Percentiles rank a stretch among this genome's conserved stretches.
phyloP scores from a whole-genome alignment of 768 basidiomycete genomes.

The Phlegmacium glaucopus region DNA sequence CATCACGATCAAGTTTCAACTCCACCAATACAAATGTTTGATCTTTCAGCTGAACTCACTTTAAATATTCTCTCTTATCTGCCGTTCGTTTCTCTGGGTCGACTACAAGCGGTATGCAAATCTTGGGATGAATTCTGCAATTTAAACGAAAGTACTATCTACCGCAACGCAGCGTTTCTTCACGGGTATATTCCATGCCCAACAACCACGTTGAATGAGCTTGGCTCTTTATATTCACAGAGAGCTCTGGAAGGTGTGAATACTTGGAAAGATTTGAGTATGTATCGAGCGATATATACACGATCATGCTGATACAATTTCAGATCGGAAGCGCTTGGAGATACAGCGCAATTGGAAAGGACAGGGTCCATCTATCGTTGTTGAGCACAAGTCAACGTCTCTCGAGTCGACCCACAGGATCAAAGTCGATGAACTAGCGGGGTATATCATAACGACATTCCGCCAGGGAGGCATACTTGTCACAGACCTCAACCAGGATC shows the following conservation, averaged over 20 bases:
- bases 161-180: conserved; percentile 50
- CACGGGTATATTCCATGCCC: conserved; percentile 43
- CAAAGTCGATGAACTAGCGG: conserved; percentile 66
- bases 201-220: conserved; percentile 9
- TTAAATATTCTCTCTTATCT: conserved; percentile 14
- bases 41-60: conserved; percentile 12
- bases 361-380: conserved; percentile 37
- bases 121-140: conserved; percentile 45
- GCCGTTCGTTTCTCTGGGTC: conserved; percentile 6
- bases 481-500: conserved; percentile 45
- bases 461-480: conserved; percentile 55
- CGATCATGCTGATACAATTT: conserved; percentile 22
- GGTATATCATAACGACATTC: conserved; percentile 58
- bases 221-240: conserved; percentile 29
- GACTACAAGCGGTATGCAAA: conserved; percentile 14
- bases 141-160: conserved; percentile 49
- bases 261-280: conserved; percentile 64
- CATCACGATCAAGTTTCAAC: no score
- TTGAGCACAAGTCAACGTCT: conserved; percentile 30
- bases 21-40: no score
- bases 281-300: background rate
- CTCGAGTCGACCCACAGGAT: conserved; percentile 66
- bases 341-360: conserved; percentile 49
- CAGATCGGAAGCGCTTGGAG: conserved; percentile 41
- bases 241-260: no score